These are phyloP conservation scores for Massospora cicadina DNA, from an alignment of 371 early-diverging fungal genomes.

Conservation along the genomic window DNA sequence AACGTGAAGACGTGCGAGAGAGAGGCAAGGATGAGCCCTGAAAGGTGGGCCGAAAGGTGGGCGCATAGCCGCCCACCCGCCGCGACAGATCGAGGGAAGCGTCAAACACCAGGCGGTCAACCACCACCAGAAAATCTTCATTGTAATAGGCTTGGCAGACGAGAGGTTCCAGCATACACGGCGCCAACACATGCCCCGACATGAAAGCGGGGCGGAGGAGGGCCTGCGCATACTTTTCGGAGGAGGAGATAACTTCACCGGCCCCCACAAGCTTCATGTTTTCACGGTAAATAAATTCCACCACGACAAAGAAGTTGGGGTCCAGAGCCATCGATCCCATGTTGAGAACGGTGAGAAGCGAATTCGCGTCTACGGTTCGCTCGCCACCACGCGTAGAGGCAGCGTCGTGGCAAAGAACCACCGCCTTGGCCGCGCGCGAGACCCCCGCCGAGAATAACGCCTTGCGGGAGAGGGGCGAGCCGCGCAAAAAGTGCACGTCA, in stretches of 20 bases:
- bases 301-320: constrained; percentile 30
- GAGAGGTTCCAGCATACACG: constrained; percentile 42
- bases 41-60: constrained; percentile 7
- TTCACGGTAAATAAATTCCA: constrained; percentile 45
- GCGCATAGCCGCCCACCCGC: constrained; percentile 17
- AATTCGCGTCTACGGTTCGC: constrained; percentile 33
- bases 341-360: constrained; percentile 39
- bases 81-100: constrained; percentile 15
- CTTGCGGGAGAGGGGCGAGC: constrained; percentile 31
- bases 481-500: constrained; percentile 29
- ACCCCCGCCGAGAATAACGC: constrained; percentile 35
- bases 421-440: constrained; percentile 24
- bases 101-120: constrained; percentile 17
- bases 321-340: constrained; percentile 35
- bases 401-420: constrained; percentile 28
- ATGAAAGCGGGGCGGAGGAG: constrained; percentile 36
- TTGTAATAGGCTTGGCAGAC: constrained; percentile 26
- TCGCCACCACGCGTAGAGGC: constrained; percentile 13
- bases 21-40: constrained; percentile 7
- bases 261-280: constrained; percentile 52
- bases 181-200: constrained; percentile 38
- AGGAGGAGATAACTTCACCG: constrained; percentile 23
- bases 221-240: constrained; percentile 28
- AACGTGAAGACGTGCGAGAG: constrained; percentile 20
- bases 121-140: constrained; percentile 5